These are phyloP conservation scores for Diplotaxis tenuifolia DNA, from an alignment of 345 rosid genomes.

Conservation along the genomic window DNA sequence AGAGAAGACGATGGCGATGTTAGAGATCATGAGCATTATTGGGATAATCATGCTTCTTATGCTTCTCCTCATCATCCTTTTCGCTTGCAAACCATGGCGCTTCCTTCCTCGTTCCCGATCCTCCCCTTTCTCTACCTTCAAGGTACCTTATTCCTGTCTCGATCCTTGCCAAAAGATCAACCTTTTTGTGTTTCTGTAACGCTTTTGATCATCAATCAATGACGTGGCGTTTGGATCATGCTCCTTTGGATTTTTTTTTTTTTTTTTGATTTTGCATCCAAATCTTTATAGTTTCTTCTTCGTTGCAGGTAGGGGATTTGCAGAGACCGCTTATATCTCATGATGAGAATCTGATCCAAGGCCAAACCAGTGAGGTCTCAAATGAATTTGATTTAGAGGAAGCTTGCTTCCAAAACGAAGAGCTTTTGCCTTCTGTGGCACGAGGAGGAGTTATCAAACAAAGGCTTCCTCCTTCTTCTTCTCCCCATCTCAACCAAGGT, in stretches of 20 bases:
- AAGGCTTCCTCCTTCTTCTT: conserved; percentile 54
- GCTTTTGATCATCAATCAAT: not conserved
- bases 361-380: conserved; percentile 50
- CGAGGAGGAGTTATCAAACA: conserved; percentile 64
- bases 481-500: conserved; percentile 54
- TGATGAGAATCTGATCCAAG: conserved; percentile 40
- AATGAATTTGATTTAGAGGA: conserved; percentile 72
- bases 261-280: not conserved
- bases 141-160: conserved; percentile 41
- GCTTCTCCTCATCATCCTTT: conserved; percentile 59
- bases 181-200: not conserved
- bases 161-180: conserved; percentile 2
- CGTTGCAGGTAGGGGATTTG: conserved; percentile 59
- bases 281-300: conserved; percentile 10
- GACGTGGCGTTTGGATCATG: not conserved
- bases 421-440: conserved; percentile 48
- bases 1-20: not conserved
- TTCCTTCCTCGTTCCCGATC: conserved; percentile 49
- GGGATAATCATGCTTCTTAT: not conserved
- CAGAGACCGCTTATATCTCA: conserved; percentile 76
- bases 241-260: not conserved
- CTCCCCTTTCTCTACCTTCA: conserved; percentile 44
- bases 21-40: not conserved
- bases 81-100: conserved; percentile 94
- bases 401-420: conserved; percentile 63